Conservation (phyloP, 352 stramenopile species). For the Thraustochytrium striatum region DNA sequence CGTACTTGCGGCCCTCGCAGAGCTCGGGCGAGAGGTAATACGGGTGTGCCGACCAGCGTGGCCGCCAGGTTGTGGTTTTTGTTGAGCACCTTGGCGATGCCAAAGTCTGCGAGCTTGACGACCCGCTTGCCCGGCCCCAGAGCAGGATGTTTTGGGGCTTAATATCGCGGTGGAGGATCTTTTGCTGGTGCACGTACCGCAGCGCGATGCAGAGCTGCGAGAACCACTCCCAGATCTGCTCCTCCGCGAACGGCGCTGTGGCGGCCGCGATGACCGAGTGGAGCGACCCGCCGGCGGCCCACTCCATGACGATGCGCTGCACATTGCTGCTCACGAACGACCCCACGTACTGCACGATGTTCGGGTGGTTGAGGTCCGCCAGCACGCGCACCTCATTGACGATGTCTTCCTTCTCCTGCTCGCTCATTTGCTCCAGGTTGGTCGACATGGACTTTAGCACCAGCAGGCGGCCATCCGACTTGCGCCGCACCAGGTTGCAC, state of each 20-base stretch:
- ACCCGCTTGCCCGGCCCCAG: constrained; percentile 9
- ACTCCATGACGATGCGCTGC: constrained; percentile 70
- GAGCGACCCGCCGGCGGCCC: constrained; percentile 64
- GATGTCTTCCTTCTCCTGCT: constrained; percentile 8
- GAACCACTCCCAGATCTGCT: constrained; percentile 37
- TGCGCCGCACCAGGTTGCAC: constrained; percentile 59
- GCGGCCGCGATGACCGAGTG: constrained; percentile 55
- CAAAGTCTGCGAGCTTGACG: constrained; percentile 38
- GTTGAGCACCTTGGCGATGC: constrained; percentile 56
- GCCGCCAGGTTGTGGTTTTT: constrained; percentile 59
- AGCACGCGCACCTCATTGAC: constrained; percentile 44
- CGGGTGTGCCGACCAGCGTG: constrained; percentile 61
- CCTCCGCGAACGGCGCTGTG: constrained; percentile 29
- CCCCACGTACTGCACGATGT: constrained; percentile 67
- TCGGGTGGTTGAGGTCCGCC: constrained; percentile 60
- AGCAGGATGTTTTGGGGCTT: constrained; percentile 53
- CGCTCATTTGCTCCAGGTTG: constrained; percentile 38
- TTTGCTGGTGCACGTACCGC: constrained; percentile 62
- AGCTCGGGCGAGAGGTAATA: constrained; percentile 73
- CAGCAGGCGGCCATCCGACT: constrained; percentile 57
- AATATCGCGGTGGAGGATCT: constrained; percentile 62
- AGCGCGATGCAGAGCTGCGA: constrained; percentile 69
- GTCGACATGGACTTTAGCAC: constrained; percentile 60
- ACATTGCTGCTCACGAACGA: constrained; percentile 53
- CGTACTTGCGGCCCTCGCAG: constrained; percentile 64